Percentiles rank a stretch among this genome's conserved stretches.
phyloP scores from a whole-genome alignment of 2,329 filamentous ascomycete genomes.

The Alternaria alternata region DNA sequence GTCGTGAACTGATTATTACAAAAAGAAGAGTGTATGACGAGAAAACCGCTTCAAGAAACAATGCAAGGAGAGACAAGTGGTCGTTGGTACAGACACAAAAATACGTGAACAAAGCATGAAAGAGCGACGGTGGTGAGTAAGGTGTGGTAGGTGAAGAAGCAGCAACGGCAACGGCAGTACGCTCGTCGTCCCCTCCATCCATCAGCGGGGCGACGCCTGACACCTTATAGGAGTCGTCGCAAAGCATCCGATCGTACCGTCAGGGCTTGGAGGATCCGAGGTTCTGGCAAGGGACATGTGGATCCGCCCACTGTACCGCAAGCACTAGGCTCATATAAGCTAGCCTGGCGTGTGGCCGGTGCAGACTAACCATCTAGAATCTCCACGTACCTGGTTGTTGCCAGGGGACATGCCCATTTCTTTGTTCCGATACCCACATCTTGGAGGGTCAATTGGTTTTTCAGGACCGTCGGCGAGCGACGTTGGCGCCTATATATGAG shows the following conservation, averaged over 20 bases:
- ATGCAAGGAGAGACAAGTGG: background rate
- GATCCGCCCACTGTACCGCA: background rate
- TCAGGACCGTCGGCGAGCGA: background rate
- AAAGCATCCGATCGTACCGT: slow-evolving; percentile 2
- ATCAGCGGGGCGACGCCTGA: slow-evolving; percentile 1
- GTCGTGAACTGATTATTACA: slow-evolving; percentile 5
- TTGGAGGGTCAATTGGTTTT: background rate
- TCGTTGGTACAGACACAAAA: background rate
- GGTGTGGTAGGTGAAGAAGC: background rate
- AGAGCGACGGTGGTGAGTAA: slow-evolving; percentile 4
- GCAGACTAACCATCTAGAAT: background rate
- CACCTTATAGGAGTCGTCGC: slow-evolving; percentile 7
- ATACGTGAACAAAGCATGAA: background rate
- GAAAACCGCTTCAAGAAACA: background rate
- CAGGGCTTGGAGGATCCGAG: slow-evolving; percentile 2
- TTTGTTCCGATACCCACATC: background rate
- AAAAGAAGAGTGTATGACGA: background rate
- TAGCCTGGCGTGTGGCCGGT: background rate
- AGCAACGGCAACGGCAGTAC: slow-evolving; percentile 2
- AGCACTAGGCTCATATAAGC: background rate
- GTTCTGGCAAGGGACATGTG: slow-evolving; percentile 1
- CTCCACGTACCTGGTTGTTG: background rate
- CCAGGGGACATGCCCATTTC: background rate
- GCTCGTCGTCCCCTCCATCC: background rate
- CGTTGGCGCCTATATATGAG: background rate